Conservation (phyloP, 768 basidiomycete genomes). For the Boletales sp. region DNA sequence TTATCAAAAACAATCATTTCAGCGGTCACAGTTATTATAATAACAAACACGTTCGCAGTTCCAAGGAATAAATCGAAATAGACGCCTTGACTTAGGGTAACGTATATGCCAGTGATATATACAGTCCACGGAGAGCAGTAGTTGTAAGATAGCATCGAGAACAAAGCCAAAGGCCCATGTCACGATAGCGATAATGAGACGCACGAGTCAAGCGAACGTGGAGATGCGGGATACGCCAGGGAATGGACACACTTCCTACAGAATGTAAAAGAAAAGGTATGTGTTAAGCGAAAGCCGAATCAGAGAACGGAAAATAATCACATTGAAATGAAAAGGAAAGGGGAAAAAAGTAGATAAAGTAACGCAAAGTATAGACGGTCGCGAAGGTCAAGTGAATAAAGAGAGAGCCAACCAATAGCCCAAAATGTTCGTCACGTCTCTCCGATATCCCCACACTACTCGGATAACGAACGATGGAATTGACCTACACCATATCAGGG, state of each 20-base stretch:
- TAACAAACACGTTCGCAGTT: too few relatives aligned
- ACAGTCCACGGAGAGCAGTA: slow-evolving; percentile 17
- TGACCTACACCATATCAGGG: slow-evolving; percentile 8
- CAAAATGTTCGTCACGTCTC: slow-evolving; percentile 35
- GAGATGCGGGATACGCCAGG: slow-evolving; percentile 22
- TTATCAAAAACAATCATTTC: too few relatives aligned
- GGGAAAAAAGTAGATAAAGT: slow-evolving; percentile 30
- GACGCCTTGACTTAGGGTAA: slow-evolving; percentile 5
- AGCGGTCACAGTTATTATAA: too few relatives aligned
- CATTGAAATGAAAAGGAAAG: slow-evolving; percentile 8
- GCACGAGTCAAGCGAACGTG: slow-evolving; percentile 31
- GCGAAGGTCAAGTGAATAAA: slow-evolving; percentile 46
- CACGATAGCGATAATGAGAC: slow-evolving; percentile 30
- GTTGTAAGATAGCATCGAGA: slow-evolving; percentile 18
- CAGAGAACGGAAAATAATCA: slow-evolving; percentile 32
- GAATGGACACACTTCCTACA: slow-evolving; percentile 17
- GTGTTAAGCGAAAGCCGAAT: slow-evolving; percentile 31
- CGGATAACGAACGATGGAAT: neutral
- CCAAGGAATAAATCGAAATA: too few relatives aligned
- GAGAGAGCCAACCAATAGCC: slow-evolving; percentile 62
- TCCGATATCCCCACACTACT: slow-evolving; percentile 4
- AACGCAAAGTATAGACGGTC: slow-evolving; percentile 23
- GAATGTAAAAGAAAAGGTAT: slow-evolving; percentile 13
- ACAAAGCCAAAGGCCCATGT: slow-evolving; percentile 18
- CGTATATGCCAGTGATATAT: slow-evolving; percentile 19